Evolutionary conservation across 139 green algal species (phyloP).

Genomic region (Nannochloris sp.): DNA sequence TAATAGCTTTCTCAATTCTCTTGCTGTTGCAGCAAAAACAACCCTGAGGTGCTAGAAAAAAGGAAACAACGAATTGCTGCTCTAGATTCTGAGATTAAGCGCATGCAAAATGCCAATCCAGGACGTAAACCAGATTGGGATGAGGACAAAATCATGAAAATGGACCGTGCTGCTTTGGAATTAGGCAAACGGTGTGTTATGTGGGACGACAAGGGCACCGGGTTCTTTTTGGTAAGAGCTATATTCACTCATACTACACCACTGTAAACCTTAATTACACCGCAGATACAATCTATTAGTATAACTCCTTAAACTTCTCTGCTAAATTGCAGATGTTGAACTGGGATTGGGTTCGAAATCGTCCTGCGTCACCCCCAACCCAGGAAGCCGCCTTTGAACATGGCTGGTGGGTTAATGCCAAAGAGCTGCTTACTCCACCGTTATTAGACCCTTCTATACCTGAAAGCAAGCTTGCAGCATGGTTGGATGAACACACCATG

Average conservation of each 20-base stretch:
- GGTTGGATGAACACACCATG: slow-evolving; percentile 28
- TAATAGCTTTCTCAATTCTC: too few relatives aligned
- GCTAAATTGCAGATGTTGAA: slow-evolving; percentile 20
- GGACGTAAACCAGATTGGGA: slow-evolving; percentile 1
- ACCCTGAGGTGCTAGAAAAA: slow-evolving; percentile 12
- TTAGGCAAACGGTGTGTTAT: slow-evolving; percentile 24
- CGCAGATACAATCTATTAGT: neutral
- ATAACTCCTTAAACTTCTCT: neutral
- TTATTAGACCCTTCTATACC: slow-evolving; percentile 15
- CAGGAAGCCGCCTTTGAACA: neutral
- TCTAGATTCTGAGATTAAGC: slow-evolving; percentile 1
- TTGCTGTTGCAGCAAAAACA: slow-evolving; percentile 23
- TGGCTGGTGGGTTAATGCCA: slow-evolving; percentile 21
- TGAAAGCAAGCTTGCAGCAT: slow-evolving; percentile 3
- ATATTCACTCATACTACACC: neutral
- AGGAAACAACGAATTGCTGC: neutral
- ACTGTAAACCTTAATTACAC: neutral
- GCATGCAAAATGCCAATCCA: neutral
- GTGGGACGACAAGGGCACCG: slow-evolving; percentile 24
- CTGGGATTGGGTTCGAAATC: slow-evolving; percentile 31
- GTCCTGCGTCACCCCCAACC: neutral
- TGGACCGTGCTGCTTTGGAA: slow-evolving; percentile 13
- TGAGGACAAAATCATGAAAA: neutral
- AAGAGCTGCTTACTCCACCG: slow-evolving; percentile 4
- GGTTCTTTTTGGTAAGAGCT: slow-evolving; percentile 23